Base-by-base conservation (phyloP, 2,329 filamentous ascomycete species). In the Colletotrichum brevisporum region DNA sequence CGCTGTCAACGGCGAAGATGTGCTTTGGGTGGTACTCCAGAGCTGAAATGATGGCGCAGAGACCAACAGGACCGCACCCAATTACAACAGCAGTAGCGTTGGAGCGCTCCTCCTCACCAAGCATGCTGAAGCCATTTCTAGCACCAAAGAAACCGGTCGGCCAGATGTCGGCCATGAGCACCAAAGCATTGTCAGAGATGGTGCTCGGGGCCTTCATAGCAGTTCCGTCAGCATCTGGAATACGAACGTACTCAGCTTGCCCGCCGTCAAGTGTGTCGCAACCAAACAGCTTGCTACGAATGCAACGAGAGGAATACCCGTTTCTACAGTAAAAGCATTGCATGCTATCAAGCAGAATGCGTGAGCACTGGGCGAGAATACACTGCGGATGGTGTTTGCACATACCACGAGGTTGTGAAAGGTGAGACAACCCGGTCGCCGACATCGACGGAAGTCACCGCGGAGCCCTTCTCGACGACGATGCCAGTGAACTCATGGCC, bases 121-220 rank as follows among this genome's bases (percentile, higher is more conserved):
- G 84, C 75, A 91, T 82, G 66, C 88, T 88, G 78, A 97, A 91
- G 6, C 90, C 95, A 75, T 94, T 96, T 66, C 87, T 86, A 5
- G 93, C 93, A 6, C 93, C 94, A 74, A 95, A 97, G 81, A 90
- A 97, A 8, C 95, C 93, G 0, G 91, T 94, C 1, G 94, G 94
- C 80, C 96, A 97, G 75, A 97, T 97, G 77, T 97, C 94, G 16
- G 93, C 94, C 94, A 97, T 97, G 27, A 97, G 86, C 6, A 97
- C 90, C 56, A 97, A 85, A 43, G 90, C 90, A 72, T 92, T 88
- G 73, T 95, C 91, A 21, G 91, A 88, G 67, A 97, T 91, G n/a
- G 73, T 75, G 9, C 86, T 88, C 2, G 88, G 80, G 0, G 94
- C 91, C 75, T 91, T 91, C 76, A 94, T 87, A n/a, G 91, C 88